These are phyloP conservation scores for Phytophthora cajani DNA, from an alignment of 352 stramenopile species.

Conservation along the genomic window DNA sequence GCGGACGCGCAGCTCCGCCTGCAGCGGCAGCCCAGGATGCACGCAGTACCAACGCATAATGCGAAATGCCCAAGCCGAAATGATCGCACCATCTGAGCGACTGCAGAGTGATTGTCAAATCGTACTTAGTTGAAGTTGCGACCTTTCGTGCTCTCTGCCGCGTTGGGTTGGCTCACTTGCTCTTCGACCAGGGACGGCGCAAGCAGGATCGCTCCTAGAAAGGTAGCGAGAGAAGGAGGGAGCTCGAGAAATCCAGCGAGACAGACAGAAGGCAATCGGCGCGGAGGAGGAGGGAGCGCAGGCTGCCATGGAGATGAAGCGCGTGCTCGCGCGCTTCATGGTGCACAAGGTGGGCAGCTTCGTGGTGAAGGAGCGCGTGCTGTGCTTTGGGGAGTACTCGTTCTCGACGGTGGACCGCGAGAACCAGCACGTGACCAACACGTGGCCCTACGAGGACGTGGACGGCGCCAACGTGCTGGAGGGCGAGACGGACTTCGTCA, in stretches of 20 bases:
- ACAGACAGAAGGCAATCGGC: neutral
- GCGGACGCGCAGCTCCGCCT: conserved; percentile 74
- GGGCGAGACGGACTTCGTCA: conserved; percentile 81
- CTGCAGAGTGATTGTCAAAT: conserved; percentile 11
- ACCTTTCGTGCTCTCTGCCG: conserved; percentile 41
- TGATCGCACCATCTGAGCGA: conserved; percentile 1
- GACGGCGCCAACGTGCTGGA: conserved; percentile 65
- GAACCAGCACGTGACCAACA: conserved; percentile 77
- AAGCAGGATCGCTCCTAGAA: conserved; percentile 7
- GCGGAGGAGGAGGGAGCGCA: neutral
- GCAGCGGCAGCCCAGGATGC: conserved; percentile 55
- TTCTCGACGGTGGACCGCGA: conserved; percentile 82
- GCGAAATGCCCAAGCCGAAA: neutral
- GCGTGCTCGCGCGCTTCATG: conserved; percentile 80
- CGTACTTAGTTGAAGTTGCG: conserved; percentile 16
- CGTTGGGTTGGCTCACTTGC: conserved; percentile 2
- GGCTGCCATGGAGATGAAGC: conserved; percentile 56
- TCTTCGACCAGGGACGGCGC: neutral
- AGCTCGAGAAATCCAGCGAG: conserved; percentile 5
- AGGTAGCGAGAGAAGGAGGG: too few relatives aligned
- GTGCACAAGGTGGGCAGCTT: conserved; percentile 87
- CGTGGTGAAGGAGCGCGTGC: conserved; percentile 83
- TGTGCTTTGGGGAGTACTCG: conserved; percentile 77
- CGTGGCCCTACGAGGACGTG: conserved; percentile 85
- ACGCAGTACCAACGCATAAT: conserved; percentile 81